Percentiles rank a stretch among this genome's conserved stretches.
These are phyloP conservation scores for Vanilla planifolia DNA, from an alignment of 106 monocot genomes.

Conservation along the genomic window DNA sequence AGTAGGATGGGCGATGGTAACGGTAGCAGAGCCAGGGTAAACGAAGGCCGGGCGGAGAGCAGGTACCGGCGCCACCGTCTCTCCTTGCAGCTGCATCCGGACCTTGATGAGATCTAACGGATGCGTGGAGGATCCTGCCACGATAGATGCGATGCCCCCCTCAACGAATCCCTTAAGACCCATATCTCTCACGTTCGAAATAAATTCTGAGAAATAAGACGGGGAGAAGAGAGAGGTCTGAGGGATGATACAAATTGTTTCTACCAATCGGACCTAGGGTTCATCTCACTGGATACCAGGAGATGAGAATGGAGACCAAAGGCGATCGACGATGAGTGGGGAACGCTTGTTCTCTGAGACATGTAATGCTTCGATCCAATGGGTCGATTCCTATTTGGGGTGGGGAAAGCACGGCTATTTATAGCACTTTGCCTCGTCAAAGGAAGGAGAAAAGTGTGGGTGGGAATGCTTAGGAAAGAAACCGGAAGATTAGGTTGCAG, in stretches of 20 bases:
- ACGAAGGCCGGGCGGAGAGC: conserved; percentile 14
- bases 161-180: conserved; percentile 68
- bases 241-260: background rate
- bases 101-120: conserved; percentile 81
- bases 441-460: background rate
- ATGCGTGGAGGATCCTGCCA: conserved; percentile 76
- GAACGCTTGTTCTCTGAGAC: conserved; percentile 26
- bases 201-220: background rate
- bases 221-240: too few species aligned
- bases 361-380: conserved; percentile 6
- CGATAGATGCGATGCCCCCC: conserved; percentile 66
- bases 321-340: conserved; percentile 24
- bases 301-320: conserved; percentile 23
- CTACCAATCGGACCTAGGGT: conserved; percentile 14
- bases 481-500: too few species aligned
- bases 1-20: background rate
- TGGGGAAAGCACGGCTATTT: too few species aligned
- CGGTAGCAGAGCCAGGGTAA: background rate
- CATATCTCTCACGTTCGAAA: conserved; percentile 21
- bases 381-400: too few species aligned
- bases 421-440: too few species aligned
- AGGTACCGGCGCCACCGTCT: conserved; percentile 16
- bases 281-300: conserved; percentile 25
- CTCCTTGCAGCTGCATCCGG: conserved; percentile 73
- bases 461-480: background rate